Conservation (phyloP, 257 asterid genomes). For the Gynochthodes officinalis region DNA sequence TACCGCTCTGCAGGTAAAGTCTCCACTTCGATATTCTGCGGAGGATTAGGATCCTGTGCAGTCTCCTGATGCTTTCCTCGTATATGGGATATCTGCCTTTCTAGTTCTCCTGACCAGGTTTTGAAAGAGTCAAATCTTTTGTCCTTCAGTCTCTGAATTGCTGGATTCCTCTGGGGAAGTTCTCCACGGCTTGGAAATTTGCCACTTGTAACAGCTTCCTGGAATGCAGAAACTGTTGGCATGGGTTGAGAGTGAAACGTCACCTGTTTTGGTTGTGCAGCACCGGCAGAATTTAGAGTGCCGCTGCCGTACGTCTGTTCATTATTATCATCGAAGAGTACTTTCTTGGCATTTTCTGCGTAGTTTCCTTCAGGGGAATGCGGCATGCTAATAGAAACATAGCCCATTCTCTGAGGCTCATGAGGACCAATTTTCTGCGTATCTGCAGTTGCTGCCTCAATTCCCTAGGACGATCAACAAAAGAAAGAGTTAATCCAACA, state of each 20-base stretch:
- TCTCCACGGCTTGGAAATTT: constrained; percentile 20
- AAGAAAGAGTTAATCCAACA: neutral
- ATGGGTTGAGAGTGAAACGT: constrained; percentile 64
- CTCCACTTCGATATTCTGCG: constrained; percentile 31
- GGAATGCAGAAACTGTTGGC: constrained; percentile 33
- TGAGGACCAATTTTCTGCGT: constrained; percentile 4
- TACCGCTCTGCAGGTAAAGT: constrained; percentile 52
- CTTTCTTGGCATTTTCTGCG: constrained; percentile 32
- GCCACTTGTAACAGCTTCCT: constrained; percentile 20
- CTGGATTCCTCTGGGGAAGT: constrained; percentile 34
- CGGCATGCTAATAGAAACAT: constrained; percentile 72
- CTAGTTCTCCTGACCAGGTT: constrained; percentile 77
- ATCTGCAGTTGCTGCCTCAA: constrained; percentile 10
- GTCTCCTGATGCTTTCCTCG: constrained; percentile 39
- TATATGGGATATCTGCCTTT: constrained; percentile 57
- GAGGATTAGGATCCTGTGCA: constrained; percentile 27
- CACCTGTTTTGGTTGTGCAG: constrained; percentile 10
- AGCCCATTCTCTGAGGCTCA: constrained; percentile 16
- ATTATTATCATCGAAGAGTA: constrained; percentile 27
- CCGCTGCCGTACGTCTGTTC: constrained; percentile 2
- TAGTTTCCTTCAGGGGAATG: constrained; percentile 45
- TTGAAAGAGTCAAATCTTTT: constrained; percentile 67
- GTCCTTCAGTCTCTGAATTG: constrained; percentile 38
- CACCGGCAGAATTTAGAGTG: constrained; percentile 12
- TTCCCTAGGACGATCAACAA: neutral